Evolutionary conservation across 169 alveolate genomes (phyloP).

Genomic region (Ichthyophthirius multifiliis): DNA sequence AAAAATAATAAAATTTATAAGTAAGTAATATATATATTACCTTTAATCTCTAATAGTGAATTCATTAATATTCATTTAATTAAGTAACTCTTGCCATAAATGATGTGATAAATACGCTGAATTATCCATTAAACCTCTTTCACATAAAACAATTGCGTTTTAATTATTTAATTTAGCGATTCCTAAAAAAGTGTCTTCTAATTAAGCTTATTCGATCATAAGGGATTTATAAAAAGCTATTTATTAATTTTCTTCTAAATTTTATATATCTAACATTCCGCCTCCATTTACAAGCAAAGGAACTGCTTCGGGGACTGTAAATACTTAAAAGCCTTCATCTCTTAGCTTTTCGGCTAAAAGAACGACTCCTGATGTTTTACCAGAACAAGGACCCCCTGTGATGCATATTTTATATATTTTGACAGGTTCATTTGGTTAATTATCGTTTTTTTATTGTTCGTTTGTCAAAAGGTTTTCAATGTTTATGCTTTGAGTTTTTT

Average conservation of each 20-base stretch:
- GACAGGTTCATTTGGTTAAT: too few relatives aligned
- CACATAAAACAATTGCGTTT: constrained; percentile 58
- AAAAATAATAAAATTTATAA: too few relatives aligned
- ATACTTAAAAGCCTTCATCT: constrained; percentile 62
- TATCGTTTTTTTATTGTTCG: too few relatives aligned
- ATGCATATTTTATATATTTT: constrained; percentile 17
- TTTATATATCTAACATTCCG: constrained; percentile 57
- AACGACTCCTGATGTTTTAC: constrained; percentile 72
- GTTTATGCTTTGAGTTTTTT: too few relatives aligned
- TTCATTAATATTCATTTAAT: constrained; percentile 59
- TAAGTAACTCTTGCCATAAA: constrained; percentile 64
- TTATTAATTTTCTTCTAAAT: constrained; percentile 44
- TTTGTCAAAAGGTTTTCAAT: too few relatives aligned
- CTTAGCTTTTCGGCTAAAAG: constrained; percentile 44
- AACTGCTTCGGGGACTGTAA: constrained; percentile 84
- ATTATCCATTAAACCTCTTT: constrained; percentile 77
- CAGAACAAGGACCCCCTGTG: constrained; percentile 83
- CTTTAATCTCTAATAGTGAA: constrained; percentile 61
- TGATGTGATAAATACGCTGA: constrained; percentile 48
- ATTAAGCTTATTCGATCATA: constrained; percentile 57
- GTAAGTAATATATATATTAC: too few relatives aligned
- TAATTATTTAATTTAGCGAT: constrained; percentile 41
- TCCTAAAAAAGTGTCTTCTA: constrained; percentile 61
- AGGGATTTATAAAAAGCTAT: constrained; percentile 58
- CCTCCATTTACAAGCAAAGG: constrained; percentile 76